Evolutionary conservation across 345 rosid species (phyloP), one percentile per base, ranked within the genome.

Genomic region (Salix dunnii): DNA sequence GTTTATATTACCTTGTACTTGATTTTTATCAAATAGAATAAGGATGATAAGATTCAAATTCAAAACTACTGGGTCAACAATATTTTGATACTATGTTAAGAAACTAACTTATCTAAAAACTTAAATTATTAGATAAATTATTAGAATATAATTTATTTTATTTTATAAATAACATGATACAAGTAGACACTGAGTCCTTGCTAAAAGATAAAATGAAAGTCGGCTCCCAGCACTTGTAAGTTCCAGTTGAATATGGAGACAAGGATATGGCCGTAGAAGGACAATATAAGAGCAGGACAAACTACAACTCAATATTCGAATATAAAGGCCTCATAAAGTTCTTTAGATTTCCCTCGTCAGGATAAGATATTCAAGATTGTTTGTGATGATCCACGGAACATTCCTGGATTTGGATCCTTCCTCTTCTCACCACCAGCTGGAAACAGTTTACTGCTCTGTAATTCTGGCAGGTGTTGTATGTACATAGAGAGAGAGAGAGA

Each of bases 251-350:
- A 33, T 36, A 49, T 20, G 64, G 16, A 64, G 43, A 43, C 20
- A 12, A 18, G 51, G 35, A 67, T 35, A 72, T 6, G 76, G 25
- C 3, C 28, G 67, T 4, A 42, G 53, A 61, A 55, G 71, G 68
- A 70, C 81, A 70, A 28, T 20, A 58, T 16, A 43, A 67, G 73
- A 9, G 51, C 36, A 31, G n/a, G 78, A 82, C 81, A 74, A 71
- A 65, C 17, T 35, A 21, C 68, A 33, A 48, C 51, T 16, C 72
- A 40, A 53, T 16, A 25, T 42, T 64, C 73, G 3, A 31, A 30
- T 3, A 21, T 20, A 18, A 4, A 21, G 23, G 23, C 12, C 70
- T 70, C 28, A 6, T 21, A 75, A 75, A 66, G 79, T 51, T 61
- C 33, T 31, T 80, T 53, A 61, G 23, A 31, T 66, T 18, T 38